A percentile compares a stretch with the other conserved stretches of the same genome.
Conservation (phyloP, 2,329 filamentous ascomycete genomes). For the Dothistroma pini region DNA sequence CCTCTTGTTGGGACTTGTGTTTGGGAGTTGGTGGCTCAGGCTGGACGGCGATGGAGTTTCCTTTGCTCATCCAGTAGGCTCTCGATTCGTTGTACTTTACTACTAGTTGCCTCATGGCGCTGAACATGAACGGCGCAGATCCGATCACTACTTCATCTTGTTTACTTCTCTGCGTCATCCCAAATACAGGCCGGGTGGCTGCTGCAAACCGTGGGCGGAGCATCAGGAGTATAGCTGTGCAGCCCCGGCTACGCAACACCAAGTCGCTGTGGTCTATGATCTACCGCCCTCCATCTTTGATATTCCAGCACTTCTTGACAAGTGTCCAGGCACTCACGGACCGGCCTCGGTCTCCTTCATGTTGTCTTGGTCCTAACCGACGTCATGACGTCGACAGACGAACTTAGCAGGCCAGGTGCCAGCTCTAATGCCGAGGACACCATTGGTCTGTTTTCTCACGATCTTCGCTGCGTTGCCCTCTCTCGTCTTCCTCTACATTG, state of each 20-base stretch:
- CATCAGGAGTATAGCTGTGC: too few species aligned
- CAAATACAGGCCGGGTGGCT: neutral
- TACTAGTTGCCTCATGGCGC: neutral
- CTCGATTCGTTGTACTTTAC: constrained; percentile 9
- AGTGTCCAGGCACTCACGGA: neutral
- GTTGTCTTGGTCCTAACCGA: neutral
- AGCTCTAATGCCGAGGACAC: constrained; percentile 2
- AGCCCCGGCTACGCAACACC: too few species aligned
- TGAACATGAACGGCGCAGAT: neutral
- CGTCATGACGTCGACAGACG: neutral
- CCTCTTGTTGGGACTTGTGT: constrained; percentile 5
- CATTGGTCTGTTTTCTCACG: constrained; percentile 3
- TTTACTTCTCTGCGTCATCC: neutral
- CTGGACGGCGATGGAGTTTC: constrained; percentile 2
- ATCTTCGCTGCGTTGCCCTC: constrained; percentile 1
- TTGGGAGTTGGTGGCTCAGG: constrained; percentile 3
- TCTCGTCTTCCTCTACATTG: neutral
- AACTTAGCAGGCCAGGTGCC: neutral
- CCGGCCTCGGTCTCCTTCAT: neutral
- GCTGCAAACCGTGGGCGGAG: neutral
- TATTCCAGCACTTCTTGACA: neutral
- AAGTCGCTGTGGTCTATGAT: neutral
- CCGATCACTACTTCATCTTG: neutral
- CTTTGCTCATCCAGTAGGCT: constrained; percentile 6
- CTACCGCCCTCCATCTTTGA: neutral